A percentile compares a stretch with the other conserved stretches of the same genome.
phyloP scores from a whole-genome alignment of 345 rosid species.

The Arabis alpina region DNA sequence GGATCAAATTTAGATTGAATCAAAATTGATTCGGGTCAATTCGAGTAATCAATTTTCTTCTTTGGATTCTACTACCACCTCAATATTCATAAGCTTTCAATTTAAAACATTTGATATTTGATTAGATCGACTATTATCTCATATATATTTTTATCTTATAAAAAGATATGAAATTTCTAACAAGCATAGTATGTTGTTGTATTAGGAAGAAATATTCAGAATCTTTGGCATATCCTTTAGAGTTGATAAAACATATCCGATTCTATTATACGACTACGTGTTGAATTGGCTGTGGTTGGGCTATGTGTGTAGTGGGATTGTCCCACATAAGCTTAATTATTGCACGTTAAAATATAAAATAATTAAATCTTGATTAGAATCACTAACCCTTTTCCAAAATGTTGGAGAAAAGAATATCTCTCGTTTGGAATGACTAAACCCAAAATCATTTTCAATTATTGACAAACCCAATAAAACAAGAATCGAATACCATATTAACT shows the following conservation, averaged over 20 bases:
- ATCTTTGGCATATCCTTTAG: slow-evolving; percentile 5
- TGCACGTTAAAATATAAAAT: slow-evolving; percentile 10
- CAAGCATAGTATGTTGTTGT: not conserved
- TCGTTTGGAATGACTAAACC: slow-evolving; percentile 26
- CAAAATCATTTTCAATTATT: slow-evolving; percentile 11
- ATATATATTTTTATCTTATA: not conserved
- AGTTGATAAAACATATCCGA: slow-evolving; percentile 15
- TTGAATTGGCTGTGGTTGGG: slow-evolving; percentile 24
- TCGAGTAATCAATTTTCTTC: not conserved
- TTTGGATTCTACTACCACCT: not conserved
- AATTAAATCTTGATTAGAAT: slow-evolving; percentile 20
- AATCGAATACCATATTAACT: slow-evolving; percentile 18
- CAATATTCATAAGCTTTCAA: not conserved
- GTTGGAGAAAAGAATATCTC: slow-evolving; percentile 14
- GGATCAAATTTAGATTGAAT: not conserved
- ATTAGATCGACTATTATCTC: not conserved
- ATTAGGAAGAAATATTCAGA: not conserved
- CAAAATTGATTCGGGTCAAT: not conserved
- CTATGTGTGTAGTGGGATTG: slow-evolving; percentile 23
- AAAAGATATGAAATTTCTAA: not conserved
- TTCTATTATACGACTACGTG: slow-evolving; percentile 31
- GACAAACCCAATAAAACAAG: slow-evolving; percentile 8
- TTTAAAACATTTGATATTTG: not conserved
- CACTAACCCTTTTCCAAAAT: slow-evolving; percentile 36
- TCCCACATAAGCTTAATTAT: slow-evolving; percentile 39